These are phyloP conservation scores for Scorias spongiosa DNA, from an alignment of 2,329 filamentous ascomycete genomes.

Conservation along the genomic window DNA sequence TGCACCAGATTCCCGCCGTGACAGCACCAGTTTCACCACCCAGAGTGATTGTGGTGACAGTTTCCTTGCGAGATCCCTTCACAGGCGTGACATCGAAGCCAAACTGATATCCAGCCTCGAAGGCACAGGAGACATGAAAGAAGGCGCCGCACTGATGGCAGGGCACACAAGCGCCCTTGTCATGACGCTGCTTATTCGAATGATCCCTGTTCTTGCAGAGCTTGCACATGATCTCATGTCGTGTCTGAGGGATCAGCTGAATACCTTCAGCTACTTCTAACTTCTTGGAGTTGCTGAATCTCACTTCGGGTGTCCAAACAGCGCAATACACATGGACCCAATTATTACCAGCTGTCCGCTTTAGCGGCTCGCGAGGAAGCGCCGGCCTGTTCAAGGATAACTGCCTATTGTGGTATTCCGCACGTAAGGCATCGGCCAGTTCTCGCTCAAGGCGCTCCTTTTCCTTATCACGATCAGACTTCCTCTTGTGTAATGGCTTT, in stretches of 20 bases:
- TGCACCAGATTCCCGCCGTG: conserved; percentile 81
- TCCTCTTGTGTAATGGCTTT: conserved; percentile 70
- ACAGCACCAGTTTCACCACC: conserved; percentile 70
- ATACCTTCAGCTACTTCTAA: conserved; percentile 84
- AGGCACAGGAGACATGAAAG: conserved; percentile 84
- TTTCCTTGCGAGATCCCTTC: conserved; percentile 74
- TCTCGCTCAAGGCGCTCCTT: conserved; percentile 78
- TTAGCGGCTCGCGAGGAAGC: conserved; percentile 77
- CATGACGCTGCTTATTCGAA: conserved; percentile 12
- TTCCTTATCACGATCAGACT: conserved; percentile 79
- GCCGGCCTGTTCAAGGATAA: conserved; percentile 69
- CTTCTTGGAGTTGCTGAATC: conserved; percentile 71
- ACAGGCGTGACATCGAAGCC: conserved; percentile 85
- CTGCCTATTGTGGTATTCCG: conserved; percentile 72
- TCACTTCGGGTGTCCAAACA: conserved; percentile 80
- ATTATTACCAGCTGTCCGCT: conserved; percentile 89
- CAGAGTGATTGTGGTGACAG: conserved; percentile 63
- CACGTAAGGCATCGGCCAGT: conserved; percentile 59
- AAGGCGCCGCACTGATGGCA: conserved; percentile 59
- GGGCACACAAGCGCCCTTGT: conserved; percentile 58
- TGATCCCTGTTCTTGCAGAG: conserved; percentile 55
- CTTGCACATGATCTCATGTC: conserved; percentile 68
- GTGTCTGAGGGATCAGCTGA: conserved; percentile 56
- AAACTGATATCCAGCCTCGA: conserved; percentile 64
- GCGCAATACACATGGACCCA: conserved; percentile 96